Conservation (phyloP, 768 basidiomycete species). For the Omphalotus guepiniiformis region DNA sequence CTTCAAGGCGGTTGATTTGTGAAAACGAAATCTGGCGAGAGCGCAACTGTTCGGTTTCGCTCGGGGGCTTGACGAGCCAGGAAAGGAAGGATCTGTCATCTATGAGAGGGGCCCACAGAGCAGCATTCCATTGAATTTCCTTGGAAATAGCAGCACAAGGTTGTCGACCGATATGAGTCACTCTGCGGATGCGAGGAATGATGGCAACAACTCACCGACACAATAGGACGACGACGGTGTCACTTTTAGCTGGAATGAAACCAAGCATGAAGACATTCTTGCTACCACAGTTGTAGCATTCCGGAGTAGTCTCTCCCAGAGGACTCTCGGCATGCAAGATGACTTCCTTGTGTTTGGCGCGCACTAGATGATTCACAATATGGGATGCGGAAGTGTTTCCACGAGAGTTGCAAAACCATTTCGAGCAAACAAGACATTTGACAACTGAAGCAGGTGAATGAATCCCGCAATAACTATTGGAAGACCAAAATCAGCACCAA, state of each 20-base stretch:
- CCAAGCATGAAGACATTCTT: slow-evolving; percentile 99
- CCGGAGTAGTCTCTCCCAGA: slow-evolving; percentile 94
- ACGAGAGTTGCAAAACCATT: slow-evolving; percentile 99
- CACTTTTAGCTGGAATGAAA: slow-evolving; percentile 98
- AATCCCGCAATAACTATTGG: slow-evolving; percentile 89
- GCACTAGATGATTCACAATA: slow-evolving; percentile 98
- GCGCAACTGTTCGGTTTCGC: slow-evolving; percentile 91
- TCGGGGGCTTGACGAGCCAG: slow-evolving; percentile 97
- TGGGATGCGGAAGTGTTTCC: slow-evolving; percentile 98
- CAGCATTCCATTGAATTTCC: slow-evolving; percentile 98
- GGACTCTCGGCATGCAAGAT: slow-evolving; percentile 94
- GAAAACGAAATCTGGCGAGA: slow-evolving; percentile 96
- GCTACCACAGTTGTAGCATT: slow-evolving; percentile 99
- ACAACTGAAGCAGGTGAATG: slow-evolving; percentile 97
- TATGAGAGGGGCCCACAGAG: slow-evolving; percentile 97
- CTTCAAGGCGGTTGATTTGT: slow-evolving; percentile 96
- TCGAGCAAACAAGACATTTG: slow-evolving; percentile 86
- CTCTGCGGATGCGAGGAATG: slow-evolving; percentile 4
- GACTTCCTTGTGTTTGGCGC: slow-evolving; percentile 99
- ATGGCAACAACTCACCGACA: slow-evolving; percentile 83
- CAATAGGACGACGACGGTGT: slow-evolving; percentile 95
- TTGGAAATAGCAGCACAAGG: slow-evolving; percentile 96
- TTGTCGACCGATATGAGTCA: slow-evolving; percentile 68
- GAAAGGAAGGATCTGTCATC: slow-evolving; percentile 99
- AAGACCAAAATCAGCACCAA: slow-evolving; percentile 2